These are phyloP conservation scores for Teunomyces cretensis DNA, from an alignment of 805 yeast genomes.

Conservation along the genomic window DNA sequence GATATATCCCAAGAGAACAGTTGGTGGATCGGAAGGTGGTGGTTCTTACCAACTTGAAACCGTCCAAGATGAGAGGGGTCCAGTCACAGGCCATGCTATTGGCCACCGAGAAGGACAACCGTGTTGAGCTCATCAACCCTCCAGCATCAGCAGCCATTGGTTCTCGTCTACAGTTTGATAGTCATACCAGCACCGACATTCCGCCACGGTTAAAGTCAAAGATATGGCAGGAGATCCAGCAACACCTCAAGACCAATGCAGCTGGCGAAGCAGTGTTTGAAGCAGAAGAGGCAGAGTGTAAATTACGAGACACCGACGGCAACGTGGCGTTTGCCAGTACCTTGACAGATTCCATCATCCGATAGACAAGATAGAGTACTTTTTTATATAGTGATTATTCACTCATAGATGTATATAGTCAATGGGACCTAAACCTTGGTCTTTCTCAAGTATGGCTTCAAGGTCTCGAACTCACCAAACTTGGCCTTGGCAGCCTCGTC, in stretches of 20 bases:
- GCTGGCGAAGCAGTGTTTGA: constrained; percentile 29
- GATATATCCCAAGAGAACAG: constrained; percentile 36
- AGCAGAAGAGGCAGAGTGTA: constrained; percentile 9
- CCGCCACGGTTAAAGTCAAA: constrained; percentile 31
- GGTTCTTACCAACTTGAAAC: constrained; percentile 56
- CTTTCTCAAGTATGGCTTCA: constrained; percentile 65
- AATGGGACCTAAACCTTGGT: constrained; percentile 31
- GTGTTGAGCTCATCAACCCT: constrained; percentile 49
- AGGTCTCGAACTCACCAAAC: constrained; percentile 60
- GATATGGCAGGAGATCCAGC: constrained; percentile 34
- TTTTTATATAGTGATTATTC: too few relatives aligned
- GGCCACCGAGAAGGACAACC: constrained; percentile 46
- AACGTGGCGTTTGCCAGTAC: neutral
- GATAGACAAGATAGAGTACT: neutral
- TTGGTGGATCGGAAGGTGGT: constrained; percentile 47
- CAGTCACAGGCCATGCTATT: constrained; percentile 64
- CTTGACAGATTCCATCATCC: constrained; percentile 5
- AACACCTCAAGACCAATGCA: constrained; percentile 26
- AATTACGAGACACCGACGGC: neutral
- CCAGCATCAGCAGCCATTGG: constrained; percentile 43
- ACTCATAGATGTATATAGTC: neutral
- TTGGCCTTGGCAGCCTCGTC: constrained; percentile 58
- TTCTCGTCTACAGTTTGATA: constrained; percentile 36
- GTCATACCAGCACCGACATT: constrained; percentile 11
- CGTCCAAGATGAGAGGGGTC: constrained; percentile 63